phyloP scores from a whole-genome alignment of 108 stramenopile genomes.

The Fragilariopsis cylindrus region DNA sequence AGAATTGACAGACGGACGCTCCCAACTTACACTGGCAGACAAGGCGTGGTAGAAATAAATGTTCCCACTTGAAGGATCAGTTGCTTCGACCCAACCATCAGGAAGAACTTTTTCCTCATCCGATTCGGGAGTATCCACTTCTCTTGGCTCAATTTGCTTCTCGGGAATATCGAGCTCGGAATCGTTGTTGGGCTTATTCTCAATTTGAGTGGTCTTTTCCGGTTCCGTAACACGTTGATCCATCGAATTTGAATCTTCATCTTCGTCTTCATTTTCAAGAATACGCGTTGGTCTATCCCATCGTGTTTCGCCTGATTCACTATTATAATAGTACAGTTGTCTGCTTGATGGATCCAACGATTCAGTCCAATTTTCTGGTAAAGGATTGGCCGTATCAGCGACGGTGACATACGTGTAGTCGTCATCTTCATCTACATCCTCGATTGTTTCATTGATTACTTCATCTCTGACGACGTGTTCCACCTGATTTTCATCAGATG shows the following conservation, averaged over 20 bases:
- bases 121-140: background rate
- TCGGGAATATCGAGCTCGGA: background rate
- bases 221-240: slow-evolving; percentile 7
- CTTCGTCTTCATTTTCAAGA: background rate
- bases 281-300: slow-evolving; percentile 38
- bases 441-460: background rate
- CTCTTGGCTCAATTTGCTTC: background rate
- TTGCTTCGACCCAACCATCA: slow-evolving; percentile 52
- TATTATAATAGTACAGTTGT: slow-evolving; percentile 45
- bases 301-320: slow-evolving; percentile 30
- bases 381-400: background rate
- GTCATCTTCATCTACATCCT: slow-evolving; percentile 8
- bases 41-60: slow-evolving; percentile 53
- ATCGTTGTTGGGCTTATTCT: background rate
- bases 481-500: background rate
- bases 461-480: background rate
- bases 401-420: too few species aligned
- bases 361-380: slow-evolving; percentile 50
- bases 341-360: slow-evolving; percentile 33
- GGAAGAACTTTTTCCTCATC: slow-evolving; percentile 25
- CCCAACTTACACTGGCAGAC: slow-evolving; percentile 52
- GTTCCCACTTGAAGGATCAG: slow-evolving; percentile 50
- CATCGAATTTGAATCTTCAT: slow-evolving; percentile 1
- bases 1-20: slow-evolving; percentile 28
- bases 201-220: background rate